Conservation (phyloP, 148 eudicot species). For the Arbutus unedo region DNA sequence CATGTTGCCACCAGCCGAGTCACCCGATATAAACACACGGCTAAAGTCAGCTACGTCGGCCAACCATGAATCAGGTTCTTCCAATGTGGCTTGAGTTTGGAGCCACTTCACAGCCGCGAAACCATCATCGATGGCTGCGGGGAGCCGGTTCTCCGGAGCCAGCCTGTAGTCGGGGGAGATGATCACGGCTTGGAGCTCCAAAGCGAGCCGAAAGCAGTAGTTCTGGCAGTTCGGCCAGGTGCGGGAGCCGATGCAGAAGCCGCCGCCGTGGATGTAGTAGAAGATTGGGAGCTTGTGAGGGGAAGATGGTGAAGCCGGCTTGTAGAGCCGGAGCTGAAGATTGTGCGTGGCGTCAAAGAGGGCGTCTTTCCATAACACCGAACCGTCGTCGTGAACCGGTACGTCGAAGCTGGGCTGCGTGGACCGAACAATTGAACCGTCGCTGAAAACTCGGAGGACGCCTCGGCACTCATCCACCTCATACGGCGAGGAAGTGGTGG, state of each 20-base stretch:
- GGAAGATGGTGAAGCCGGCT: slow-evolving; percentile 31
- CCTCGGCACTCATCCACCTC: slow-evolving; percentile 61
- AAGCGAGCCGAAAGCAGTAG: slow-evolving; percentile 45
- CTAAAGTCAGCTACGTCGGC: slow-evolving; percentile 50
- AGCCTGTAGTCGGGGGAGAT: slow-evolving; percentile 53
- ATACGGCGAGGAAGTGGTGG: slow-evolving; percentile 18
- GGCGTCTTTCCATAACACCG: slow-evolving; percentile 47
- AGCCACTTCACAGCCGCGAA: slow-evolving; percentile 49
- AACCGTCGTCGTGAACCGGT: slow-evolving; percentile 43
- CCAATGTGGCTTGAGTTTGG: slow-evolving; percentile 26
- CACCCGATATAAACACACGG: slow-evolving; percentile 55
- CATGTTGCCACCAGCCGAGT: slow-evolving; percentile 68
- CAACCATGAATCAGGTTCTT: slow-evolving; percentile 48
- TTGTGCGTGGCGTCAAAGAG: slow-evolving; percentile 31
- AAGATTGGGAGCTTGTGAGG: slow-evolving; percentile 46
- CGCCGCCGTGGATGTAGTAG: slow-evolving; percentile 66
- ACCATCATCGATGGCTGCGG: slow-evolving; percentile 57
- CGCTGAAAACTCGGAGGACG: slow-evolving; percentile 48
- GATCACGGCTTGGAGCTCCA: slow-evolving; percentile 45
- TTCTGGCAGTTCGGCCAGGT: slow-evolving; percentile 68
- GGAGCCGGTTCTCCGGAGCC: slow-evolving; percentile 56
- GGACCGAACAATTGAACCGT: slow-evolving; percentile 49
- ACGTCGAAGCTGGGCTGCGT: slow-evolving; percentile 37
- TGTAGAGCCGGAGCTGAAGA: slow-evolving; percentile 61
- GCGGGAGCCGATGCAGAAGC: slow-evolving; percentile 62